Evolutionary conservation across 192 early-diverging fungal genomes (phyloP).

Genomic region (Fimicolochytrium jonesii): DNA sequence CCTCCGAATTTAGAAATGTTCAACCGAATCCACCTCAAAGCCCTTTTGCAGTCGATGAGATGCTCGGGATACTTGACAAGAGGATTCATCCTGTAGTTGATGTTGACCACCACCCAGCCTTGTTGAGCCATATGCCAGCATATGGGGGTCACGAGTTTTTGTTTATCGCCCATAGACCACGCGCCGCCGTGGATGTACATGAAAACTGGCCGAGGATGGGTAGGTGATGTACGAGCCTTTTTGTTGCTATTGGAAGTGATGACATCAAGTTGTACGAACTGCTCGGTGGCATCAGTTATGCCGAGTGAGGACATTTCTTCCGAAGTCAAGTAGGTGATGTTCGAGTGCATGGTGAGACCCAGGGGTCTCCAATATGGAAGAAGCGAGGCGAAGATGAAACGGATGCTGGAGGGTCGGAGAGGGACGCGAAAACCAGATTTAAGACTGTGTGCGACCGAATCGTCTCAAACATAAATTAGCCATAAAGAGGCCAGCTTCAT

Average conservation of each 20-base stretch:
- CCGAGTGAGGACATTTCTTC: not conserved
- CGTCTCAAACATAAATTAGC: not conserved
- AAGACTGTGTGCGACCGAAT: not conserved
- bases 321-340: not conserved
- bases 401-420: not conserved
- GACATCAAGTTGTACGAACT: not conserved
- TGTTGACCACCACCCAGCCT: constrained; percentile 33
- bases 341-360: not conserved
- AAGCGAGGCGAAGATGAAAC: not conserved
- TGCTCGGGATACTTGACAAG: constrained; percentile 50
- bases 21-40: constrained; percentile 65
- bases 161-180: constrained; percentile 59
- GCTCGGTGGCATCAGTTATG: not conserved
- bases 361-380: not conserved
- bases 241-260: not conserved
- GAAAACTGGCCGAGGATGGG: constrained; percentile 26
- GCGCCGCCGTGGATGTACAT: constrained; percentile 65
- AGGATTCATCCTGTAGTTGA: constrained; percentile 52
- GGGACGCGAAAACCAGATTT: too few species aligned
- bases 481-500: not conserved
- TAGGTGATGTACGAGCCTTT: not conserved
- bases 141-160: constrained; percentile 19
- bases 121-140: constrained; percentile 34
- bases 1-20: constrained; percentile 61
- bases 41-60: constrained; percentile 63